Percentiles rank a stretch among this genome's conserved stretches.
Conservation (phyloP, 306 rosid species). For the Elaeagnus macrophylla region DNA sequence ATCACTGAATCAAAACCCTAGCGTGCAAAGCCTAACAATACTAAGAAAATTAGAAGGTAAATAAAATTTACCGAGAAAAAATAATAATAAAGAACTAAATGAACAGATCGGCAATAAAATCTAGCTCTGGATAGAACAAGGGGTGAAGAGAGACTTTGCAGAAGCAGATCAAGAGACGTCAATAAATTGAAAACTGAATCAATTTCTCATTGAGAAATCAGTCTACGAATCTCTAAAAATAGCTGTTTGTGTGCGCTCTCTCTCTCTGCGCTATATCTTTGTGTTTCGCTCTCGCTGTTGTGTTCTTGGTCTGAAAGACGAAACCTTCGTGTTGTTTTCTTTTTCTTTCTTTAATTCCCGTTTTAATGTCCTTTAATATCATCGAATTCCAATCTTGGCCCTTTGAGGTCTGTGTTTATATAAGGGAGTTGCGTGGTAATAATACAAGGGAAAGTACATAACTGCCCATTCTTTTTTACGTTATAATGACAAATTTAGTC, state of each 20-base stretch:
- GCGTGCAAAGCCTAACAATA: constrained; percentile 8
- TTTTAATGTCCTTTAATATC: neutral
- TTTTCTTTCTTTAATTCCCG: neutral
- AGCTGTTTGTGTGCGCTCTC: constrained; percentile 12
- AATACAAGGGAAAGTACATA: constrained; percentile 4
- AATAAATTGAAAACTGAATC: constrained; percentile 11
- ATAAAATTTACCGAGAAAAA: constrained; percentile 34
- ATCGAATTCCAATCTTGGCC: constrained; percentile 8
- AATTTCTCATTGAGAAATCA: constrained; percentile 12
- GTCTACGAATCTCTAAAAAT: neutral
- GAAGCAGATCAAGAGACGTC: constrained; percentile 44
- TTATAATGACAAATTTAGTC: too few species aligned
- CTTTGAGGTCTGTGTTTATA: constrained; percentile 8
- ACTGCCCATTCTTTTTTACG: constrained; percentile 1
- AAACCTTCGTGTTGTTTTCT: constrained; percentile 28
- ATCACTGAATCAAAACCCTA: constrained; percentile 23
- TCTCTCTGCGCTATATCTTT: constrained; percentile 18
- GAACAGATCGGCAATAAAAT: constrained; percentile 54
- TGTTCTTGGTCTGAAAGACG: constrained; percentile 53
- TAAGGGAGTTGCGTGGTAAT: neutral
- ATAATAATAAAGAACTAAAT: constrained; percentile 20
- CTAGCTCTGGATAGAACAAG: constrained; percentile 31
- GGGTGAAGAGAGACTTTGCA: constrained; percentile 19
- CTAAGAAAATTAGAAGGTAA: neutral
- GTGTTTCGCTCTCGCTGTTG: constrained; percentile 29